Evolutionary conservation across 371 early-diverging fungal species (phyloP), one percentile per base, ranked within the genome.

Genomic region (Entomophthora muscae): DNA sequence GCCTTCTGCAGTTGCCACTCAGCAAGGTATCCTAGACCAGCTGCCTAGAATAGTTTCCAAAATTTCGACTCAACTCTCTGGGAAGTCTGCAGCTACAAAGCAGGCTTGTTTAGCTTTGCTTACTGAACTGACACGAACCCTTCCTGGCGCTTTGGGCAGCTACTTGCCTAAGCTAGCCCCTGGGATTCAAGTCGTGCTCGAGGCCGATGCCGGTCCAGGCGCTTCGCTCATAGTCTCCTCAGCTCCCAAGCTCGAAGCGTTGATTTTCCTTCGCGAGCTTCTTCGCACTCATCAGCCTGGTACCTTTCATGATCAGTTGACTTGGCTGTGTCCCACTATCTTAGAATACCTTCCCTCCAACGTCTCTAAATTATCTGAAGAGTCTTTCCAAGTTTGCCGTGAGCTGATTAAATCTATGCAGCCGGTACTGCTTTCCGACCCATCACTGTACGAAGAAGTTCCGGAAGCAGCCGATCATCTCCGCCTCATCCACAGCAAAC

Each of bases 281-380:
- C 79, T 90, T 70, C 73, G 72, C 22, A 73, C 72, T 1, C 91
- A 88, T 68, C 32, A 71, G 7, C 70, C 88, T 0, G 69, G 77
- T 0, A 73, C 76, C 1, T 79, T 89, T 67, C 76, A 82, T 33
- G 66, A 70, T 21, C 72, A 81, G 67, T 69, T 88, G 17, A 68
- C 63, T 31, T 66, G 74, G 23, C 69, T 92, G 3, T 83, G 84
- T 33, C 79, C 84, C 12, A 76, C 83, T 22, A 75, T 89, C 52
- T 78, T 88, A 28, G 66, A 73, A 12, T 74, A 78, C 1, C 68
- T 79, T 28, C 70, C 78, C 53, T 91, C 90, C 69, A 80, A 78
- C 54, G 89, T 87, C 68, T 90, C 89, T 77, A 90, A 87, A 69
- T 86, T 90, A 52, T 80, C 83, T 0, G 78, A 87, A 0, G 91